These are phyloP conservation scores for Globisporangium emineosum DNA, from an alignment of 352 stramenopile species.

Conservation along the genomic window DNA sequence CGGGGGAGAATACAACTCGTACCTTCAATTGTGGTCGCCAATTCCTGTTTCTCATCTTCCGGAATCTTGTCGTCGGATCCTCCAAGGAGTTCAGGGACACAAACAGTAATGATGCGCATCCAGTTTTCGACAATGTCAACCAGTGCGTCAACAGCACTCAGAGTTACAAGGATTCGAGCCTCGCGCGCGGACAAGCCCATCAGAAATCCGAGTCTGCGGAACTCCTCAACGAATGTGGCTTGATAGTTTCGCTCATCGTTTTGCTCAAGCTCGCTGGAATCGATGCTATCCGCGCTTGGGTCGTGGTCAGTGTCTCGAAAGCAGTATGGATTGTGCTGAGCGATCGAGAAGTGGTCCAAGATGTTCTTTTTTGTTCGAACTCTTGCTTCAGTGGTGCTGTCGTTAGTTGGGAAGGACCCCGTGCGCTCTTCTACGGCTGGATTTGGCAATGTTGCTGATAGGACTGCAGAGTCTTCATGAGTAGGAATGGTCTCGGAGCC, in stretches of 20 bases:
- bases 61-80: neutral
- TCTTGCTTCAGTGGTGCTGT: conserved; percentile 10
- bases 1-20: neutral
- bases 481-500: conserved; percentile 24
- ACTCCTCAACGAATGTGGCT: conserved; percentile 46
- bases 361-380: conserved; percentile 52
- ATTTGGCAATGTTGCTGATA: neutral
- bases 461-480: conserved; percentile 22
- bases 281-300: neutral
- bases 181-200: conserved; percentile 55
- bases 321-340: conserved; percentile 69
- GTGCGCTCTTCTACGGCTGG: neutral
- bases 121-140: conserved; percentile 68
- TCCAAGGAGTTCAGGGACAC: conserved; percentile 42
- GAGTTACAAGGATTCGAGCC: conserved; percentile 55
- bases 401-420: neutral
- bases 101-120: conserved; percentile 42
- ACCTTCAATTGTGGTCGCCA: conserved; percentile 3
- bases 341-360: conserved; percentile 69
- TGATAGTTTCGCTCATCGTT: conserved; percentile 14
- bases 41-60: conserved; percentile 8
- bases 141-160: conserved; percentile 55
- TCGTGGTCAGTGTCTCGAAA: conserved; percentile 52
- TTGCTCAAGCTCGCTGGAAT: conserved; percentile 16
- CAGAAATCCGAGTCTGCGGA: conserved; percentile 47